phyloP scores from a whole-genome alignment of 73 alveolate genomes.

The Paramecium sonneborni region DNA sequence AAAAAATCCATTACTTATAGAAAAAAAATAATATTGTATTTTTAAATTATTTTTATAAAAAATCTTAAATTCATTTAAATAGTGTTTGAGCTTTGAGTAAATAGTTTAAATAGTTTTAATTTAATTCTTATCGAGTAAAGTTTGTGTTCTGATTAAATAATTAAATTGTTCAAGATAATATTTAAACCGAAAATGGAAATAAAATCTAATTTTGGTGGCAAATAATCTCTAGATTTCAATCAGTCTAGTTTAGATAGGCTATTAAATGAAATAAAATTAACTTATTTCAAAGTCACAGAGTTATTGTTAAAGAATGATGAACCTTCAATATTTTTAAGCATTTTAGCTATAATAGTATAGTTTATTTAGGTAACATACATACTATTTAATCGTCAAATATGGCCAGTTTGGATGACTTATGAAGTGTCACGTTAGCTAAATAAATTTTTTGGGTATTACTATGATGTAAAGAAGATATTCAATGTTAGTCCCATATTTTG shows the following conservation, averaged over 20 bases:
- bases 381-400: conserved; percentile 3
- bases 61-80: no score
- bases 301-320: conserved; percentile 15
- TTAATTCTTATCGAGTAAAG: no score
- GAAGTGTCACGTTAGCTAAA: not conserved
- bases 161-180: not conserved
- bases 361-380: conserved; percentile 7
- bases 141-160: not conserved
- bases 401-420: not conserved
- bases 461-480: conserved; percentile 4
- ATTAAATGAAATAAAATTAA: not conserved
- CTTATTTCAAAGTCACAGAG: not conserved
- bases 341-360: not conserved
- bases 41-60: no score
- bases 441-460: conserved; percentile 1
- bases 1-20: no score
- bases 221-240: not conserved
- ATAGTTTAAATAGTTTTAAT: no score
- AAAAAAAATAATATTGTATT: no score
- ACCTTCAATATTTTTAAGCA: not conserved
- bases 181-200: not conserved
- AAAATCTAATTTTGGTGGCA: conserved; percentile 44
- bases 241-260: not conserved
- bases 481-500: not conserved
- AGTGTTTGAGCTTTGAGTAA: no score